Evolutionary conservation across 306 rosid species (phyloP), one percentile per base, ranked within the genome.

Genomic region (Erythrophleum fordii): DNA sequence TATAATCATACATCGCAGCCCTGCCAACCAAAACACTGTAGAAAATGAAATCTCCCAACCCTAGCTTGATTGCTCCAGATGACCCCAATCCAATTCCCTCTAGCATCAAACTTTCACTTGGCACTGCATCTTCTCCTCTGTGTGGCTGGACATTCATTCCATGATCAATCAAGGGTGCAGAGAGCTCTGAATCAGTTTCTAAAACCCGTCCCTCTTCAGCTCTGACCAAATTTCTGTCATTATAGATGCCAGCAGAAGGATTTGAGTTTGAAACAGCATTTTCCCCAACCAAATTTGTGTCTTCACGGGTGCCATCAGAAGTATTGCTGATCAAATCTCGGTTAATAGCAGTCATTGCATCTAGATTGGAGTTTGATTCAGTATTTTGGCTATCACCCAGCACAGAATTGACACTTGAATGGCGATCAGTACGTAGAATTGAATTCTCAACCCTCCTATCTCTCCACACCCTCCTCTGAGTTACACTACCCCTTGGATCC

Each of bases 1-100:
- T 93, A 76, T 77, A 93, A 86, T 95, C 99, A 79, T 95, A 93
- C 98, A 95, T 91, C 0, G 96, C 98, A 3, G 99, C 99, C 81
- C 99, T 89, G 53, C 99, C 99, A 68, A 95, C 99, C 91, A 95
- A 84, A 68, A 95, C 94, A 79, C 97, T 93, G 42, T 95, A 95
- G 92, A 95, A 95, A 77, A 95, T 93, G 83, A 95, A 93, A 82
- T 95, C 99, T 11, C 99, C 99, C 4, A 93, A 84, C 81, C 99
- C 99, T 67, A 95, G 84, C 90, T 95, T 95, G 87, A 93, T 93
- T 42, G 97, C 97, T 46, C 99, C 98, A 18, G 99, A 85, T 8
- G 98, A 89, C 29, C 90, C 98, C 89, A 95, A 81, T 46, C 97
- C 98, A 83, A 95, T 95, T 56, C 99, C 99, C 82, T 94, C 97